Evolutionary conservation across 148 eudicot genomes (phyloP).

Genomic region (Rhododendron williamsianum): DNA sequence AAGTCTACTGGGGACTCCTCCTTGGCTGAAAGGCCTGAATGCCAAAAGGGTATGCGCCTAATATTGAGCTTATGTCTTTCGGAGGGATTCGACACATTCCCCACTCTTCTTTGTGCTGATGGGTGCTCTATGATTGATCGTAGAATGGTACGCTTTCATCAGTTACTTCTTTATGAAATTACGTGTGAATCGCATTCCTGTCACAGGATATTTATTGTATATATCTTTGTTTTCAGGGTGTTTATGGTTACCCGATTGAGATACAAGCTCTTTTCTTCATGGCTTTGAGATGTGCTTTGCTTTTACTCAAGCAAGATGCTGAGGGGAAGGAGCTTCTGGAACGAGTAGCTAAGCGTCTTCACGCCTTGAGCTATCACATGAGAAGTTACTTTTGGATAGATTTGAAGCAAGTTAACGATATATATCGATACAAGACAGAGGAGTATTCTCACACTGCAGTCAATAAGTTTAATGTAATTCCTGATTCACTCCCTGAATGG

Average conservation of each 20-base stretch:
- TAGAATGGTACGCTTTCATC: constrained; percentile 61
- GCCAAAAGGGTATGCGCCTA: constrained; percentile 91
- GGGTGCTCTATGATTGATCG: constrained; percentile 99
- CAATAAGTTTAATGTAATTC: constrained; percentile 82
- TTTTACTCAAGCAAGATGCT: constrained; percentile 66
- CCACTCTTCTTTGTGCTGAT: constrained; percentile 92
- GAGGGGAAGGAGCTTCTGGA: constrained; percentile 73
- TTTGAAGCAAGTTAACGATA: constrained; percentile 75
- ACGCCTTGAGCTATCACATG: constrained; percentile 84
- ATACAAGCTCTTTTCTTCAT: constrained; percentile 95
- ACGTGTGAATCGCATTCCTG: not conserved
- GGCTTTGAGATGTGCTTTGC: constrained; percentile 80
- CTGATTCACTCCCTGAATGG: constrained; percentile 97
- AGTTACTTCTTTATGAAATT: not conserved
- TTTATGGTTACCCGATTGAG: constrained; percentile 92
- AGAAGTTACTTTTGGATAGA: constrained; percentile 85
- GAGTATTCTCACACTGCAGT: constrained; percentile 91
- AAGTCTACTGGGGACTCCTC: constrained; percentile 84
- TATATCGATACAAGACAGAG: constrained; percentile 82
- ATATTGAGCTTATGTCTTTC: constrained; percentile 88
- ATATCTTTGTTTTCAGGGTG: constrained; percentile 52
- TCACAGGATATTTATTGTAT: not conserved
- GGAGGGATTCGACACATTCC: constrained; percentile 94
- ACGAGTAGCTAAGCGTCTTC: constrained; percentile 71
- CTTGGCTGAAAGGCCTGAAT: constrained; percentile 91